Evolutionary conservation across 1,284 basidiomycete species (phyloP).

Genomic region (Irpex lacteus): DNA sequence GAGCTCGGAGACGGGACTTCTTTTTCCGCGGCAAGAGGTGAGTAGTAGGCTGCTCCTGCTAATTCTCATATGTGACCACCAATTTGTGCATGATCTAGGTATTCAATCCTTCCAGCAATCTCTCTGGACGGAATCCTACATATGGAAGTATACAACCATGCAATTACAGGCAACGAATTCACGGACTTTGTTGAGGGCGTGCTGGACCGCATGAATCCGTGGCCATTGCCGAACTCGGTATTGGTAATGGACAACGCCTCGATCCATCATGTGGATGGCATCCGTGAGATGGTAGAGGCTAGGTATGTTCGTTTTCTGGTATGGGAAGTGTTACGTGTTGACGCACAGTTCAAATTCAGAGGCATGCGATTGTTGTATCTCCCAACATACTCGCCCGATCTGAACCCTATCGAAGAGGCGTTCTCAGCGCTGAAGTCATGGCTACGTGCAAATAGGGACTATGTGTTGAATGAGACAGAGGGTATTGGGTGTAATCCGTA

Average conservation of each 20-base stretch:
- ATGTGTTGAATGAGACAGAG: slow-evolving; percentile 4
- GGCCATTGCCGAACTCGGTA: slow-evolving; percentile 30
- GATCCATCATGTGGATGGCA: slow-evolving; percentile 28
- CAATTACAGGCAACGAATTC: slow-evolving; percentile 15
- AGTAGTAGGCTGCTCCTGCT: slow-evolving; percentile 3
- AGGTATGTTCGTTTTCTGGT: slow-evolving; percentile 20
- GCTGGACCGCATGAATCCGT: slow-evolving; percentile 34
- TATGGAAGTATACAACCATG: slow-evolving; percentile 17
- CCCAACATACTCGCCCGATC: slow-evolving; percentile 34
- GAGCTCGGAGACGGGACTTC: slow-evolving; percentile 25
- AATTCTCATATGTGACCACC: background rate
- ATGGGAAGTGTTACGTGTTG: background rate
- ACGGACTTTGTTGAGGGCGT: slow-evolving; percentile 26
- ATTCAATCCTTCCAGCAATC: slow-evolving; percentile 22
- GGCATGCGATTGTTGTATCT: slow-evolving; percentile 25
- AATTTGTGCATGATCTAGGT: slow-evolving; percentile 10
- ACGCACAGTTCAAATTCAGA: slow-evolving; percentile 14
- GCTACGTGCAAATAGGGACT: slow-evolving; percentile 6
- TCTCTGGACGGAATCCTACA: slow-evolving; percentile 21
- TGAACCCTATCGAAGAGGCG: slow-evolving; percentile 31
- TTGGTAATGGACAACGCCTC: slow-evolving; percentile 34
- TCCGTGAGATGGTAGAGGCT: slow-evolving; percentile 29
- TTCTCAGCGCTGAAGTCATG: slow-evolving; percentile 27
- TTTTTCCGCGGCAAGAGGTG: slow-evolving; percentile 33
- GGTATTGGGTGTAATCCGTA: slow-evolving; percentile 21